A percentile compares a stretch with the other conserved stretches of the same genome.
phyloP scores from a whole-genome alignment of 495 filamentous ascomycete species.

The Parathielavia hyrcaniae region DNA sequence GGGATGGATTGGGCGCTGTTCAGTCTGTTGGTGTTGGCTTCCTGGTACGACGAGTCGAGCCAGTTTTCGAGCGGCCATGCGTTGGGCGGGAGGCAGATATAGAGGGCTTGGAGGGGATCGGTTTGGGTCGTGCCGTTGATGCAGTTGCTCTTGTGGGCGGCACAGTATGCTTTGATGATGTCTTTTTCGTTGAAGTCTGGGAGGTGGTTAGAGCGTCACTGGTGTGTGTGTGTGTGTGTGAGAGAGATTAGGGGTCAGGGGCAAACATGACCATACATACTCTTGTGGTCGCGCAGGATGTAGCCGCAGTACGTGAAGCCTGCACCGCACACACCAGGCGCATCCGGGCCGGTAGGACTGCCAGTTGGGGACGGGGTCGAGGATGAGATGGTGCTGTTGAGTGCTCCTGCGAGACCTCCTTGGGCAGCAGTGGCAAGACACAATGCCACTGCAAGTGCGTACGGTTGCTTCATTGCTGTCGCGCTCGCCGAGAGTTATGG shows the following conservation, averaged over 20 bases:
- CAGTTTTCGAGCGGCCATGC: constrained; percentile 21
- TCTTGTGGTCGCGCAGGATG: constrained; percentile 38
- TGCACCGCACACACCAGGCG: constrained; percentile 36
- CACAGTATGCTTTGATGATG: constrained; percentile 40
- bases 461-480: neutral
- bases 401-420: constrained; percentile 4
- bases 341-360: constrained; percentile 5
- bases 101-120: constrained; percentile 37
- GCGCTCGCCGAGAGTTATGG: neutral
- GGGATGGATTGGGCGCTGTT: too few relatives aligned
- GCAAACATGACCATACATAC: constrained; percentile 17
- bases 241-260: neutral
- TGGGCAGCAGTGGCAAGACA: constrained; percentile 11
- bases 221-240: neutral
- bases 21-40: too few relatives aligned
- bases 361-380: constrained; percentile 11
- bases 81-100: constrained; percentile 34
- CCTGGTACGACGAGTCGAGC: neutral
- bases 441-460: neutral
- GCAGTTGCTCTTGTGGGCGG: constrained; percentile 34
- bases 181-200: constrained; percentile 37
- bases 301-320: constrained; percentile 45
- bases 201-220: neutral
- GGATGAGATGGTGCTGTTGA: neutral
- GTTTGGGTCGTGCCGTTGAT: constrained; percentile 35